Conservation (phyloP, 2,329 filamentous ascomycete genomes). For the Fusarium humuli region DNA sequence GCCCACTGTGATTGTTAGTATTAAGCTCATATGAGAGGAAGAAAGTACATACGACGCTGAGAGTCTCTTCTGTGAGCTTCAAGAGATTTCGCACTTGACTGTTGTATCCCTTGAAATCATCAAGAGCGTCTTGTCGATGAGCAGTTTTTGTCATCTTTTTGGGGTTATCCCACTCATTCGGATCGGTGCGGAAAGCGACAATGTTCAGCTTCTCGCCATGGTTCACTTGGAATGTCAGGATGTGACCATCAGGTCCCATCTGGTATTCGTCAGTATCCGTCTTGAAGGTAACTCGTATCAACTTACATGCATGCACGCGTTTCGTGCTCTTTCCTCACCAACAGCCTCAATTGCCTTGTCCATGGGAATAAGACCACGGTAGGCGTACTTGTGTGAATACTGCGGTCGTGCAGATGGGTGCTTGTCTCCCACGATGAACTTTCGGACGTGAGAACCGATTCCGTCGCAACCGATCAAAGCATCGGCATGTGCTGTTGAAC, state of each 20-base stretch:
- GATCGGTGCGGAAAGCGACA: slow-evolving; percentile 57
- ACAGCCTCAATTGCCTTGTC: slow-evolving; percentile 62
- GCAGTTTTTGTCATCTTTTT: slow-evolving; percentile 38
- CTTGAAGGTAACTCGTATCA: fast-evolving
- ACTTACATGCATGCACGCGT: slow-evolving; percentile 47
- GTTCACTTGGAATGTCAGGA: slow-evolving; percentile 69
- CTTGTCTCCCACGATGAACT: slow-evolving; percentile 60
- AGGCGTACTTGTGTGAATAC: slow-evolving; percentile 69
- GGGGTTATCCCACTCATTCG: slow-evolving; percentile 47
- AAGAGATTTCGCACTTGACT: slow-evolving; percentile 49
- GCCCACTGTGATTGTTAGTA: slow-evolving; percentile 53
- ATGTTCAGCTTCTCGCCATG: slow-evolving; percentile 67
- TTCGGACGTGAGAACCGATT: slow-evolving; percentile 67
- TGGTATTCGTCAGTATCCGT: slow-evolving; percentile 9
- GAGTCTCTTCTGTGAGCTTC: slow-evolving; percentile 45
- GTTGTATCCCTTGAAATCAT: slow-evolving; percentile 53
- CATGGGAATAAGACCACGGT: slow-evolving; percentile 62
- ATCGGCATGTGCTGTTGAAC: slow-evolving; percentile 53
- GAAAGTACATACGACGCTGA: slow-evolving; percentile 32
- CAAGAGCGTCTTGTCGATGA: slow-evolving; percentile 49
- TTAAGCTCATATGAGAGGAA: background rate
- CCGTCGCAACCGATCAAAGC: slow-evolving; percentile 71
- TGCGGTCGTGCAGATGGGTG: slow-evolving; percentile 52
- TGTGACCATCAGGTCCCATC: slow-evolving; percentile 63
- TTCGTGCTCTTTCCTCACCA: slow-evolving; percentile 51